Conservation (phyloP, 177 flowering plant genomes). For the Vitis hybrid region DNA sequence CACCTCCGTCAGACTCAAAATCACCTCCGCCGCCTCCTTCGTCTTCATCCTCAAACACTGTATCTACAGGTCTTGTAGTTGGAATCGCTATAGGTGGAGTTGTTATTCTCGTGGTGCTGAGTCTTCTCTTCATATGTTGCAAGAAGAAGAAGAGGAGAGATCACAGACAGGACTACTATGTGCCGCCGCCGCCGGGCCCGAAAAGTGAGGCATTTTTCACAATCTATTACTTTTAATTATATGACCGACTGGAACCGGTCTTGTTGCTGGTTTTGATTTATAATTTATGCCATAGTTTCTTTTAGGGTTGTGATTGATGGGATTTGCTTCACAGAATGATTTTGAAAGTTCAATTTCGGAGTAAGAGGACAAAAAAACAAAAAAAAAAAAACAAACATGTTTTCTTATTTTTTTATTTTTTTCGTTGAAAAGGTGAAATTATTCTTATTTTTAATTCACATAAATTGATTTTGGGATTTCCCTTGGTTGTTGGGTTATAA, state of each 20-base stretch:
- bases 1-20: slow-evolving; percentile 16
- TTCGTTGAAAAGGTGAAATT: no score
- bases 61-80: slow-evolving; percentile 45
- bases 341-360: no score
- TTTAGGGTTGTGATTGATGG: not conserved
- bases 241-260: no score
- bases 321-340: not conserved
- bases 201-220: slow-evolving; percentile 34
- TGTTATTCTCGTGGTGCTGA: slow-evolving; percentile 34
- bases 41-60: slow-evolving; percentile 11
- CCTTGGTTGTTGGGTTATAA: no score
- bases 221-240: not conserved
- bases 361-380: no score
- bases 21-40: slow-evolving; percentile 20
- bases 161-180: slow-evolving; percentile 26
- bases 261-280: not conserved
- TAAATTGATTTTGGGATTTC: no score
- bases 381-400: no score
- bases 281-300: not conserved
- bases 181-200: slow-evolving; percentile 35
- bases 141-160: slow-evolving; percentile 60
- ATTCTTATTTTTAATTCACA: no score
- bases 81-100: slow-evolving; percentile 67
- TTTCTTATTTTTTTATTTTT: no score
- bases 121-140: slow-evolving; percentile 46